Evolutionary conservation across 208 protist species (phyloP), one percentile per base, ranked within the genome.

Genomic region (Tritrichomonas foetus): DNA sequence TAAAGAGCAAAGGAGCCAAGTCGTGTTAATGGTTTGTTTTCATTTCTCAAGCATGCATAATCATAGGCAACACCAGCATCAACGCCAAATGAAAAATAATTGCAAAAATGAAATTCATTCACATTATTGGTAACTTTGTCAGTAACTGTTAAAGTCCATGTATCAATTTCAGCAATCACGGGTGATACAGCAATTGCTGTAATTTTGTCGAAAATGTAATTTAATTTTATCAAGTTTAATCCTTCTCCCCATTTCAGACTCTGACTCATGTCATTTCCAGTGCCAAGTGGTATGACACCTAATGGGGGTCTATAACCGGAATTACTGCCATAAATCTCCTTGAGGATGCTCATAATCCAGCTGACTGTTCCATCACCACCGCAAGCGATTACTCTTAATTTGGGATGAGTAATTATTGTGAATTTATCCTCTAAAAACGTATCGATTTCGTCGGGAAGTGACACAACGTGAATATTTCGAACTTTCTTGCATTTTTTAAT

Each of bases 61-160:
- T 61, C 47, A 39, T 33, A 9, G 5, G 78, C 47, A 20, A 89
- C 44, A 57, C 27, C 78, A 39, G 78, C 78, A 89, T 89, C 78
- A 20, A 57, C 47, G 20, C 78, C 78, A 57, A 89, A 39, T 89
- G 78, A 89, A n/a, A 89, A 89, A 57, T 89, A 89, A 47, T 89
- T 89, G 20, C 53, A 5, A 25, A 89, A 47, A n/a, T 57, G 78
- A 22, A 61, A 5, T n/a, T 53, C 27, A 20, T 11, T n/a, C 0
- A 39, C 47, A 8, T 89, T 36, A 16, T 14, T 22, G 0, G 1
- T 89, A 57, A 39, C 47, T 33, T 44, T 89, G 16, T 49, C 41
- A 13, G 41, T n/a, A 8, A 89, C 57, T 5, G 44, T 89, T 5
- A 89, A 20, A 14, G 44, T 41, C 78, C 78, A 89, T 3, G 33